Conservation (phyloP, 129 eudicot genomes). For the Pulicaria dysenterica region DNA sequence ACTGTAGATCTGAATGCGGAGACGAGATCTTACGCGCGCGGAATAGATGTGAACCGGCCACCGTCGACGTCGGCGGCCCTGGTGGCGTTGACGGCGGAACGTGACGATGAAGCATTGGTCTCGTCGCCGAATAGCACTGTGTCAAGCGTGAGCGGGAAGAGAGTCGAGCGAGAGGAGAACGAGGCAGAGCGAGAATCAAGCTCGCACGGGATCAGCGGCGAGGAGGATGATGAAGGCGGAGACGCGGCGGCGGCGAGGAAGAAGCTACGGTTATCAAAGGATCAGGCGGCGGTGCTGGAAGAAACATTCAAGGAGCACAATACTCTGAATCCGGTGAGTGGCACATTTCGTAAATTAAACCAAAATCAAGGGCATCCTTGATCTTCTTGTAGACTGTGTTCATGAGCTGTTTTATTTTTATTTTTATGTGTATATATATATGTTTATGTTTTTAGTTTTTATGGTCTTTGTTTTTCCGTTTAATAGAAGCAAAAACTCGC, state of each 20-base stretch:
- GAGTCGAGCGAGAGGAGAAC: conserved; percentile 62
- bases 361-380: not conserved
- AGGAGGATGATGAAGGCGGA: conserved; percentile 63
- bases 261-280: conserved; percentile 75
- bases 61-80: conserved; percentile 39
- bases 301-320: conserved; percentile 79
- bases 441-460: not conserved
- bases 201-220: conserved; percentile 47
- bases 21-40: conserved; percentile 40
- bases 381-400: not conserved
- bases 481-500: conserved; percentile 77
- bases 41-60: conserved; percentile 54
- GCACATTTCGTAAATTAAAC: conserved; percentile 32
- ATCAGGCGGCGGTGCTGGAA: conserved; percentile 83
- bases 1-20: conserved; percentile 52
- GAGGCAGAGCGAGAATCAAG: conserved; percentile 64
- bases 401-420: not conserved
- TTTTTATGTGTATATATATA: not conserved
- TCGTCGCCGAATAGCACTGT: conserved; percentile 89
- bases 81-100: conserved; percentile 43
- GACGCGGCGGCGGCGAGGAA: conserved; percentile 67
- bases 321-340: conserved; percentile 87
- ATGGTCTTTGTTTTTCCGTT: conserved; percentile 15
- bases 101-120: conserved; percentile 58
- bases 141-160: conserved; percentile 75